Conservation (phyloP, 2,329 filamentous ascomycete genomes). For the Epichloe uncinata region DNA sequence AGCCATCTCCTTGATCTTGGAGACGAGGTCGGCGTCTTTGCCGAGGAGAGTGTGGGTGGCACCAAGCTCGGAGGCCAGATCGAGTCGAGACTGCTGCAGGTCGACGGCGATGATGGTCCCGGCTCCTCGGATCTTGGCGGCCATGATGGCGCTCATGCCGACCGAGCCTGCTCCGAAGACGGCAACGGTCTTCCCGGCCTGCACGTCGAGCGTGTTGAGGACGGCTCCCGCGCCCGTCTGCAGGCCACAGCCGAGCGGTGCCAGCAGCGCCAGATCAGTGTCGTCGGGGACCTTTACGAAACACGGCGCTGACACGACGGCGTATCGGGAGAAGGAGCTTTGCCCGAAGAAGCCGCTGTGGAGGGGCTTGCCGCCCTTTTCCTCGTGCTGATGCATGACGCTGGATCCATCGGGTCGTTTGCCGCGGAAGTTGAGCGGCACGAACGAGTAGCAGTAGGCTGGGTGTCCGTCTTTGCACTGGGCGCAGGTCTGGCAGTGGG, state of each 20-base stretch:
- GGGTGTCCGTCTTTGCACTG: background rate
- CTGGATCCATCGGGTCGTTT: background rate
- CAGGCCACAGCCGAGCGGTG: slow-evolving; percentile 22
- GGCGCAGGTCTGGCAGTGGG: background rate
- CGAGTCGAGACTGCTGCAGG: background rate
- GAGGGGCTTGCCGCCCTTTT: background rate
- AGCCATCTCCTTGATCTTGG: slow-evolving; percentile 11
- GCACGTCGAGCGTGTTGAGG: slow-evolving; percentile 17
- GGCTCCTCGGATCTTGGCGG: background rate
- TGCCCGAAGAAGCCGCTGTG: slow-evolving; percentile 21
- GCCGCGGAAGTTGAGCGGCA: background rate
- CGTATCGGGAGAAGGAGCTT: slow-evolving; percentile 18
- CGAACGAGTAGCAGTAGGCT: background rate
- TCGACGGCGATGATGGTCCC: background rate
- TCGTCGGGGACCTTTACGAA: slow-evolving; percentile 15
- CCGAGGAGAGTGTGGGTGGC: background rate
- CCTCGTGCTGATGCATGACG: background rate
- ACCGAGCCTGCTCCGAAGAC: slow-evolving; percentile 12
- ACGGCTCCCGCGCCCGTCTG: slow-evolving; percentile 23
- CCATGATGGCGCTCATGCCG: slow-evolving; percentile 1
- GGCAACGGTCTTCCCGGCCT: slow-evolving; percentile 14
- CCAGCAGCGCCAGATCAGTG: slow-evolving; percentile 17
- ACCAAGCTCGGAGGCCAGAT: background rate
- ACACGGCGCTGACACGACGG: slow-evolving; percentile 16
- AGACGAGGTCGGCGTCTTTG: background rate